Base-by-base conservation (phyloP, 2,329 filamentous ascomycete species). In the Epichloe brachyelytri region DNA sequence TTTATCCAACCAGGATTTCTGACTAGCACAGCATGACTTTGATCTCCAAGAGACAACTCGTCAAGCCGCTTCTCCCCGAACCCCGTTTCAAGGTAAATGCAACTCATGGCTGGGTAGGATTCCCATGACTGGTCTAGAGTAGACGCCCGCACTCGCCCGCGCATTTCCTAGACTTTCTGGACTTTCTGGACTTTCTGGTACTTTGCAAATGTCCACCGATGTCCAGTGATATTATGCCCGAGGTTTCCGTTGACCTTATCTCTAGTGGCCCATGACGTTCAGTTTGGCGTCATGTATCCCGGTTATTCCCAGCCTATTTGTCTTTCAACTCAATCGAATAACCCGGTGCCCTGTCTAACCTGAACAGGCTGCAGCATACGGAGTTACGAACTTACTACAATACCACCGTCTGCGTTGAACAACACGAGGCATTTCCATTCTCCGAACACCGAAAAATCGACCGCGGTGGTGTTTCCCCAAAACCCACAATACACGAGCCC, bases 221-320 rank as follows among this genome's bases (percentile, higher is more conserved):
- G 22, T 8, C 22, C 22, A 26, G 22, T 7, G 22, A 26, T 26
- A 5, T 22, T 22, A 8, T 26, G 22, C 22, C 22, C 2, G 22
- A 26, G 22, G 30, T 53, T 46, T 41, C 51, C 51, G 48, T 22
- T 39, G 39, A 34, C 39, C 33, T 47, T 49, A 41, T 39, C 26
- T 41, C 6, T 48, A 39, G 36, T 30, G 51, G 48, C 20, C 48
- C 38, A 41, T 33, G 17, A 20, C 14, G 37, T 52, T 49, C 40
- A 52, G 46, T 41, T 37, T 41, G 46, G 50, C 41, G 46, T 44
- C n/a, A 10, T 10, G 22, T 20, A 43, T 51, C 37, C 44, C 34
- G 26, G 45, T 20, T 37, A 40, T 36, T 38, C 19, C 48, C 46
- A 34, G 44, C 44, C 44, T 37, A 14, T 8, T 43, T 30, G 30